These are phyloP conservation scores for Colletotrichum sp. DNA, from an alignment of 2,329 filamentous ascomycete species.

Conservation along the genomic window DNA sequence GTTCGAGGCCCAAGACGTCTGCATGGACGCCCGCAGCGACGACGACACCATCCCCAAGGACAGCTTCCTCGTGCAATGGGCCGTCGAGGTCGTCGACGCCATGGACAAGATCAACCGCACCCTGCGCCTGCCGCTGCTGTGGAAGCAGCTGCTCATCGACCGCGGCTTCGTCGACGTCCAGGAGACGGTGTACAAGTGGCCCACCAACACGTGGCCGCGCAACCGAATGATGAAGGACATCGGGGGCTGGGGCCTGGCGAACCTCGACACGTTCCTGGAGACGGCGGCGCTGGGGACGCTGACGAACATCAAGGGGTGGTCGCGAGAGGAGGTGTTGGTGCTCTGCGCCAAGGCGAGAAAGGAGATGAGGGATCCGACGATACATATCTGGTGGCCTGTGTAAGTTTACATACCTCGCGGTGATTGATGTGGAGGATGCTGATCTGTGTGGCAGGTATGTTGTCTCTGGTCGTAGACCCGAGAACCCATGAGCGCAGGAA, in stretches of 20 bases:
- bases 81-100: conserved; percentile 32
- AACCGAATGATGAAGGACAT: conserved; percentile 38
- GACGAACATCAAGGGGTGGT: conserved; percentile 41
- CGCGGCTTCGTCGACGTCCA: conserved; percentile 39
- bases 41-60: conserved; percentile 34
- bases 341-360: conserved; percentile 26
- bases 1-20: conserved; percentile 35
- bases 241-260: conserved; percentile 34
- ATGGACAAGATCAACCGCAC: conserved; percentile 33
- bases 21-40: conserved; percentile 31
- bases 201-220: conserved; percentile 40
- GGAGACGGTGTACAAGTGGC: conserved; percentile 36
- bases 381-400: conserved; percentile 30
- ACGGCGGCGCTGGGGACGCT: conserved; percentile 39
- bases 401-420: neutral
- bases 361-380: conserved; percentile 26
- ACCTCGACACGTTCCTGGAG: conserved; percentile 35
- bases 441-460: neutral
- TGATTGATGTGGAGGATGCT: neutral
- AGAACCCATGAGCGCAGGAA: neutral
- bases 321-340: conserved; percentile 30
- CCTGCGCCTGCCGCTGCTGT: conserved; percentile 29
- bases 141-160: conserved; percentile 29
- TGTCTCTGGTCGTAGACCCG: neutral
- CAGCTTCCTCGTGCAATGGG: conserved; percentile 36